phyloP scores from a whole-genome alignment of 1,284 basidiomycete species.

The Ceraceosorus bombacis region DNA sequence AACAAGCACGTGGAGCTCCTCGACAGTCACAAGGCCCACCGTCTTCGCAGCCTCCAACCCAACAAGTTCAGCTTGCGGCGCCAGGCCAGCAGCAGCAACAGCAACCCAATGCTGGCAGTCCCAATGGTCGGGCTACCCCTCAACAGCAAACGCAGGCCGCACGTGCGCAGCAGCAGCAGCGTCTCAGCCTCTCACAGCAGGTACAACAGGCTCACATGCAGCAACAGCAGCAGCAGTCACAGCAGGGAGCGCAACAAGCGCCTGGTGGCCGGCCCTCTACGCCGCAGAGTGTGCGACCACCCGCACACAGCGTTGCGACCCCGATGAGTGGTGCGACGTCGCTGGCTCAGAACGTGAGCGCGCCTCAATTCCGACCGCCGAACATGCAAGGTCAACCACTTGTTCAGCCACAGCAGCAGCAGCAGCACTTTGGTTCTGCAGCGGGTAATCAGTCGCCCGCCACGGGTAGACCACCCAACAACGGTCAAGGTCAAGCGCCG shows the following conservation, averaged over 20 bases:
- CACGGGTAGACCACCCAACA: background rate
- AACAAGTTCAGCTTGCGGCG: background rate
- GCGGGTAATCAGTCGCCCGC: background rate
- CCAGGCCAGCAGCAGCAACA: background rate
- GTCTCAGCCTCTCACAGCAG: background rate
- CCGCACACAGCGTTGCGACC: background rate
- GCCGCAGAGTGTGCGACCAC: background rate
- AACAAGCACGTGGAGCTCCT: slow-evolving; percentile 8
- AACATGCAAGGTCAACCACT: background rate
- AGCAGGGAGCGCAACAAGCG: background rate
- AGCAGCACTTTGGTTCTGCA: background rate
- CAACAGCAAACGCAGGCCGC: background rate
- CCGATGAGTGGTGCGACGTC: background rate
- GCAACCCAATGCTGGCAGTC: too few species aligned
- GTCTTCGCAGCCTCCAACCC: background rate
- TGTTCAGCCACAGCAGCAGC: background rate
- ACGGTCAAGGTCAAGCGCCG: background rate
- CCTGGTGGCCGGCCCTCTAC: too few species aligned
- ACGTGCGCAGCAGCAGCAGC: background rate
- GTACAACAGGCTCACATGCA: background rate
- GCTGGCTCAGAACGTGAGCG: too few species aligned
- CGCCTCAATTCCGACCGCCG: background rate
- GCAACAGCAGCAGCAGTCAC: background rate
- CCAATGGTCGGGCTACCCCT: background rate
- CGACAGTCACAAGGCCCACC: background rate